Conservation (phyloP, 129 eudicot genomes). For the Arctium minus region DNA sequence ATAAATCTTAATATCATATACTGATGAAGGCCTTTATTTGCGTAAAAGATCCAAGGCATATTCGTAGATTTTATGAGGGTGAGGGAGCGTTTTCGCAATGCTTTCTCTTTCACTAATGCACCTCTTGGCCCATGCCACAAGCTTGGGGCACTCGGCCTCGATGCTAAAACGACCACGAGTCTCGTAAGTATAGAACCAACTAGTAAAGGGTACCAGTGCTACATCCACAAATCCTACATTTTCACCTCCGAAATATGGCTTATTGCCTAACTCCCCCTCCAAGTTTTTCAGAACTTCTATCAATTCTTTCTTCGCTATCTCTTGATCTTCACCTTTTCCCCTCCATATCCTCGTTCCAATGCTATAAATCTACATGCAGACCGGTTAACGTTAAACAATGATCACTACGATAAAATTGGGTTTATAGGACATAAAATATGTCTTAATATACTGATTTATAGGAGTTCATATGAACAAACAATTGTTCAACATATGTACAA, state of each 20-base stretch:
- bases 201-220: slow-evolving; percentile 28
- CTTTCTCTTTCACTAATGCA: slow-evolving; percentile 18
- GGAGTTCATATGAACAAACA: neutral
- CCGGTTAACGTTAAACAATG: neutral
- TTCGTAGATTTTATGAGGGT: slow-evolving; percentile 16
- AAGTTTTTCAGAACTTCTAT: slow-evolving; percentile 24
- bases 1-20: neutral
- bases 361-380: slow-evolving; percentile 17
- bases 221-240: slow-evolving; percentile 27
- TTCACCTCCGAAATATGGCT: slow-evolving; percentile 32
- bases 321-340: slow-evolving; percentile 32
- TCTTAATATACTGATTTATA: neutral
- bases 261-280: slow-evolving; percentile 27
- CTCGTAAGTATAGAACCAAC: slow-evolving; percentile 29
- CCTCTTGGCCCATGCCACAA: slow-evolving; percentile 30
- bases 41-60: slow-evolving; percentile 20
- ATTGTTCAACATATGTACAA: neutral
- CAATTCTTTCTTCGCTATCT: slow-evolving; percentile 23
- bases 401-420: neutral
- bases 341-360: slow-evolving; percentile 23
- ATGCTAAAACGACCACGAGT: slow-evolving; percentile 31
- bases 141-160: slow-evolving; percentile 28
- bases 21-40: neutral
- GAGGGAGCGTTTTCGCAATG: slow-evolving; percentile 26
- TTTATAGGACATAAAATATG: neutral